Conservation (phyloP, 106 monocot species). For the Hemerocallis citrina region DNA sequence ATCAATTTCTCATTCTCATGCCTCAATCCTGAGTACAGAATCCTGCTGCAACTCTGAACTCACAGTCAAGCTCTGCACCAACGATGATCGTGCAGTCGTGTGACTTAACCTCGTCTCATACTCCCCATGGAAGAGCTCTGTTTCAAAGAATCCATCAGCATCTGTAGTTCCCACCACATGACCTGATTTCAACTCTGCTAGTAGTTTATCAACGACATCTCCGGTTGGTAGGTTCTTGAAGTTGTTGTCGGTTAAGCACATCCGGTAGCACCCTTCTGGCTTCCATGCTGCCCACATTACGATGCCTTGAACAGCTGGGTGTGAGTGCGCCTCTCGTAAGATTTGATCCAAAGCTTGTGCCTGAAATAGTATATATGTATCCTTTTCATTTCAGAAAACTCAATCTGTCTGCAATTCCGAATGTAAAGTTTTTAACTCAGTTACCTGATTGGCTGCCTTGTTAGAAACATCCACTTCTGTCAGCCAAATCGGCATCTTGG, state of each 20-base stretch:
- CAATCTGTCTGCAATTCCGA: background rate
- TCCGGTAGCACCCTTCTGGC: slow-evolving; percentile 40
- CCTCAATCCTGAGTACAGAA: background rate
- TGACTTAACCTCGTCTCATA: slow-evolving; percentile 29
- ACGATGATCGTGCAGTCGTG: slow-evolving; percentile 2
- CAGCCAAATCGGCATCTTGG: slow-evolving; percentile 63
- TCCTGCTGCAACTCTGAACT: background rate
- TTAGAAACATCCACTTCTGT: slow-evolving; percentile 65
- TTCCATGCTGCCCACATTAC: slow-evolving; percentile 72
- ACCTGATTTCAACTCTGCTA: slow-evolving; percentile 35
- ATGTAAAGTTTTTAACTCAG: background rate
- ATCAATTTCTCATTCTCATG: too few species aligned
- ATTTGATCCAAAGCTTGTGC: slow-evolving; percentile 49
- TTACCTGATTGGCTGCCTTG: slow-evolving; percentile 30
- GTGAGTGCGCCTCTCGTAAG: slow-evolving; percentile 58
- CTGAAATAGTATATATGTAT: slow-evolving; percentile 20
- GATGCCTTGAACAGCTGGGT: slow-evolving; percentile 70
- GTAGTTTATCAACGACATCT: slow-evolving; percentile 62
- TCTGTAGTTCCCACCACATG: slow-evolving; percentile 16
- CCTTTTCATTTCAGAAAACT: background rate
- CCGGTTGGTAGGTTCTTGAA: slow-evolving; percentile 71
- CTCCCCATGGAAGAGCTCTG: slow-evolving; percentile 52
- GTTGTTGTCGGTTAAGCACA: slow-evolving; percentile 77
- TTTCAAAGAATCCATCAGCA: slow-evolving; percentile 26
- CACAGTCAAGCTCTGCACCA: slow-evolving; percentile 17